Base-by-base conservation (phyloP, 2,329 filamentous ascomycete genomes). In the Sporothrix dimorphospora region DNA sequence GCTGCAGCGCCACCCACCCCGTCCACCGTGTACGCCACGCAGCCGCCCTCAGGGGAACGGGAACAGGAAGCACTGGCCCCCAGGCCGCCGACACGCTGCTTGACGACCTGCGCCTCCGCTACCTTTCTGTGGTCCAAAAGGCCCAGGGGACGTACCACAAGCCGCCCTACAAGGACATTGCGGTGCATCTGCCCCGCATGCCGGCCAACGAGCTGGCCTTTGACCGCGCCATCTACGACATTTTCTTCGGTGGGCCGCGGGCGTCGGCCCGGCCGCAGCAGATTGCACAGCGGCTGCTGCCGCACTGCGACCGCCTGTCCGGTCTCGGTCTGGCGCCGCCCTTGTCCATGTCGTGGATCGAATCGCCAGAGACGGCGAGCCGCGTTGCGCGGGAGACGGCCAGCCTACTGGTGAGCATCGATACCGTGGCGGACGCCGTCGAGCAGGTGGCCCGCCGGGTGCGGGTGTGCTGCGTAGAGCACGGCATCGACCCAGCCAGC, bases 171-270 rank as follows among this genome's bases (percentile, higher is more conserved):
- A 3, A 14, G 1, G 65, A 68, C 12, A 34, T 40, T 2, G 24
- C 63, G 5, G 16, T 45, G 4, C 8, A n/a, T 1, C 8, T 30
- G 5, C 19, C 30, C 47, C 47, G 24, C 42, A 27, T 67, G 40
- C 42, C 63, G 2, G 16, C 24, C 63, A 67, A 38, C 42, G 63
- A 68, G 19, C 8, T 21, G 9, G 47, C 45, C 30, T 68, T 68
- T 53, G 65, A 68, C 30, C 45, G 34, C 3, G 65, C 65, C 30
- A 21, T 68, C 65, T 53, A 68, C 30, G 47, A 53, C 45, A 24
- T 49, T 7, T 68, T 51, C 2, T 19, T 68, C 11, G 65, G 9
- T 2, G 65, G 65, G 1, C 24, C 42, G 8, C 27, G 21, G 30
- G 19, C 65, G 11, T 21, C 34, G 4, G 14, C 21, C 19, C 65